These are phyloP conservation scores for Cercospora sojina DNA, from an alignment of 2,329 filamentous ascomycete genomes.

Conservation along the genomic window DNA sequence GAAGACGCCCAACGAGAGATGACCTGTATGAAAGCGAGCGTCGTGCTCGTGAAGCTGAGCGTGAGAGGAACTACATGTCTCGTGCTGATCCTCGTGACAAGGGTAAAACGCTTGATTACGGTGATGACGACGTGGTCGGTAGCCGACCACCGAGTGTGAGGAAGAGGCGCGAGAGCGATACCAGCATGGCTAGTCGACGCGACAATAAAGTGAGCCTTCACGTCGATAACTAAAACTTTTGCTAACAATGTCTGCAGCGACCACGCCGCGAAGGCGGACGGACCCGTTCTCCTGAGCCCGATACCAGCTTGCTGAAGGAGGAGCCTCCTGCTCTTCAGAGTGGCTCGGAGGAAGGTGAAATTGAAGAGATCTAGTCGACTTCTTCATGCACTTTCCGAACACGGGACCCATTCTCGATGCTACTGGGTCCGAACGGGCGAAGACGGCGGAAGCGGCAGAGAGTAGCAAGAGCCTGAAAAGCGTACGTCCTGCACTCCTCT, in stretches of 20 bases:
- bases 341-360: slow-evolving; percentile 96
- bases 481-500: neutral
- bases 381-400: neutral
- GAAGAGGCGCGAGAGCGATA: slow-evolving; percentile 67
- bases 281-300: slow-evolving; percentile 28
- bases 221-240: neutral
- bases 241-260: slow-evolving; percentile 24
- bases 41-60: slow-evolving; percentile 82
- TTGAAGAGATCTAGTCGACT: slow-evolving; percentile 66
- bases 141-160: slow-evolving; percentile 58
- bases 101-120: slow-evolving; percentile 88
- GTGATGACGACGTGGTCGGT: slow-evolving; percentile 60
- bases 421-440: neutral
- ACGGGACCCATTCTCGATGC: neutral
- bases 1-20: slow-evolving; percentile 43
- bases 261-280: slow-evolving; percentile 20
- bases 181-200: slow-evolving; percentile 40
- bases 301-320: slow-evolving; percentile 41
- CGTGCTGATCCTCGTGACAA: slow-evolving; percentile 78
- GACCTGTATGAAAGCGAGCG: slow-evolving; percentile 77
- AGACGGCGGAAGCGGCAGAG: neutral
- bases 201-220: slow-evolving; percentile 44
- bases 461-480: neutral
- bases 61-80: slow-evolving; percentile 78
- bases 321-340: slow-evolving; percentile 64